Evolutionary conservation across 768 basidiomycete genomes (phyloP), one percentile per base, ranked within the genome.

Genomic region (Leucocoprinus birnbaumii): DNA sequence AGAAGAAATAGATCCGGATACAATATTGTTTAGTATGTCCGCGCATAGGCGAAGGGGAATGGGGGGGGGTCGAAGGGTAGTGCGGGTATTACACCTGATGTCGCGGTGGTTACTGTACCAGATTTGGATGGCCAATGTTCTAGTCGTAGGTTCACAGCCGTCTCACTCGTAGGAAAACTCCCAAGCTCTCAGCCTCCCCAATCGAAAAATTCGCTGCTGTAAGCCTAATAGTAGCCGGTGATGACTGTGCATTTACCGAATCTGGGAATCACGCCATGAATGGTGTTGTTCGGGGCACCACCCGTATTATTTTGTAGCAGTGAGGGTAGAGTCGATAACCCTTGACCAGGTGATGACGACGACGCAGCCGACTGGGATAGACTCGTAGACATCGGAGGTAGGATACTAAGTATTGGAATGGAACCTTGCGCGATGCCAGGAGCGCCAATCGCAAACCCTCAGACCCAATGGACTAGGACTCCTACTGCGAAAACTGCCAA

Each of bases 1-100:
- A 0, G 86, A 88, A 0, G 87, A 74, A 40, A 95, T 2, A 95
- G 79, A 68, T 95, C 93, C 24, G 86, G 81, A 68, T 94, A 94
- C 3, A 91, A 89, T 70, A 95, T 2, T 91, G 86, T 62, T 93
- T 91, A 26, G 74, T 73, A 2, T 76, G 68, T 1, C 58, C 59
- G 50, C 77, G 73, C 1, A 76, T 73, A 4, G 84, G 79, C 10
- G 81, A 81, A 18, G 80, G 65, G 8, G 56, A 62, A 48, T 65
- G 59, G 56, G 66, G 48, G 51, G 63, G 55, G 61, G 69, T 60
- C 58, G 49, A 35, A 45, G 60, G 65, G 49, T 51, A 62, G 54
- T 1, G 16, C 16, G 35, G 35, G 35, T 37, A 37, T 8, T 37
- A 8, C 22, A 25, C 45, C n/a, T 26, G 19, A n/a, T n/a, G n/a